Evolutionary conservation across 1,284 basidiomycete species (phyloP).

Genomic region (Malassezia sp.): DNA sequence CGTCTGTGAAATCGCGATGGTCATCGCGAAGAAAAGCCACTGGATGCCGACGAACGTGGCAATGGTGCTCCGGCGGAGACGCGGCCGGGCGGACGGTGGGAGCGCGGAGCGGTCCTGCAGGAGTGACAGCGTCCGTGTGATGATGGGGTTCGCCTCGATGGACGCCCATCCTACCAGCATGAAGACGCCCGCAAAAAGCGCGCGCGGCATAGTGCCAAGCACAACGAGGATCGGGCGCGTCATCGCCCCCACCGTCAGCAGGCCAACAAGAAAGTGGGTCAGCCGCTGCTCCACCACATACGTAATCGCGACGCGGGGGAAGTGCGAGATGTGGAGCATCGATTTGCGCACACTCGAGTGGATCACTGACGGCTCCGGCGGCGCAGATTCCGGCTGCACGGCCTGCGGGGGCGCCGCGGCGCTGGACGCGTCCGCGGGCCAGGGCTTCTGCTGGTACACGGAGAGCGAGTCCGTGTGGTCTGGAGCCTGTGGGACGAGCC

Average conservation of each 20-base stretch:
- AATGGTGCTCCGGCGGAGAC: slow-evolving; percentile 65
- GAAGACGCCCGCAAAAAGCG: slow-evolving; percentile 43
- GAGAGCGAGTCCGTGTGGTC: slow-evolving; percentile 79
- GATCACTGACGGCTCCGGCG: neutral
- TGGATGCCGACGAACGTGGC: slow-evolving; percentile 69
- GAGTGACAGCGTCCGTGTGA: slow-evolving; percentile 69
- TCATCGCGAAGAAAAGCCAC: slow-evolving; percentile 72
- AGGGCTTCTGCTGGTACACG: slow-evolving; percentile 55
- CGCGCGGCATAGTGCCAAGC: slow-evolving; percentile 39
- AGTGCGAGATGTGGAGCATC: slow-evolving; percentile 10
- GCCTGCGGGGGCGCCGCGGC: slow-evolving; percentile 49
- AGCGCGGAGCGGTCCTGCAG: slow-evolving; percentile 55
- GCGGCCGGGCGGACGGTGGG: slow-evolving; percentile 23
- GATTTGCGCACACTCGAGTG: slow-evolving; percentile 2
- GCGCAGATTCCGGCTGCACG: slow-evolving; percentile 32
- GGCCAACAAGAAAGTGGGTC: slow-evolving; percentile 40
- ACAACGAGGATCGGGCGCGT: slow-evolving; percentile 42
- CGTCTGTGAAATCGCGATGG: slow-evolving; percentile 84
- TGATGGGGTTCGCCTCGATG: slow-evolving; percentile 71
- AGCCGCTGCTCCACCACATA: slow-evolving; percentile 42
- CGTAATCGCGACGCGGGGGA: slow-evolving; percentile 26
- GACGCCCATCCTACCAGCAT: slow-evolving; percentile 50
- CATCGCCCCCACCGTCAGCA: slow-evolving; percentile 45
- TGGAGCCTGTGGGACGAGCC: slow-evolving; percentile 82
- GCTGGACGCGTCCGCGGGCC: slow-evolving; percentile 16